Evolutionary conservation across 2,329 filamentous ascomycete species (phyloP).

Genomic region (Ophiognomonia clavigignenti-juglandacearum): DNA sequence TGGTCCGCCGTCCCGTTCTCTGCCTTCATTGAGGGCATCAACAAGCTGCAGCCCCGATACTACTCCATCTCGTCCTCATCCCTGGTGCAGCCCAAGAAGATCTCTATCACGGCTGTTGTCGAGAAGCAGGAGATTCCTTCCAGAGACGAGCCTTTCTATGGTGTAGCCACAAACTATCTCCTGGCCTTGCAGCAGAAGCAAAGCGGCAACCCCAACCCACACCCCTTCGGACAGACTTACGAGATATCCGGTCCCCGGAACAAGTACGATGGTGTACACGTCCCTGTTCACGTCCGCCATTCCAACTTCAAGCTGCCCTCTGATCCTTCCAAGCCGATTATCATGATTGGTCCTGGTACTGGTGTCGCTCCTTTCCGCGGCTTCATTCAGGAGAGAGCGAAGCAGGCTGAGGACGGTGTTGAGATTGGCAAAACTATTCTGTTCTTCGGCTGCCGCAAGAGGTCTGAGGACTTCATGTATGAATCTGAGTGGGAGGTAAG

Average conservation of each 20-base stretch:
- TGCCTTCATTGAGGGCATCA: conserved; percentile 85
- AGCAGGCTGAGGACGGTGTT: conserved; percentile 73
- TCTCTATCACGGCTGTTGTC: conserved; percentile 92
- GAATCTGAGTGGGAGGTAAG: conserved; percentile 87
- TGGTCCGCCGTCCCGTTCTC: conserved; percentile 91
- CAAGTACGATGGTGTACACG: conserved; percentile 93
- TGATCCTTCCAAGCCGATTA: conserved; percentile 87
- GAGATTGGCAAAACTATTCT: conserved; percentile 82
- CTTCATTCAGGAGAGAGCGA: conserved; percentile 90
- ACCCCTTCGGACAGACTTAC: conserved; percentile 81
- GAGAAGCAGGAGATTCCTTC: conserved; percentile 77
- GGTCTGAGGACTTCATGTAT: conserved; percentile 89
- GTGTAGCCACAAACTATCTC: conserved; percentile 95
- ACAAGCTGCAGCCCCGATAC: conserved; percentile 95
- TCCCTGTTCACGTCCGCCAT: conserved; percentile 92
- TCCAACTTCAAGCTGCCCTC: conserved; percentile 99
- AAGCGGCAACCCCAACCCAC: conserved; percentile 76
- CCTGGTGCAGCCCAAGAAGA: conserved; percentile 86
- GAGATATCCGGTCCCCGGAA: conserved; percentile 84
- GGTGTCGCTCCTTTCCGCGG: conserved; percentile 95
- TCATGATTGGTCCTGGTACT: conserved; percentile 94
- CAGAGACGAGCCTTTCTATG: conserved; percentile 74
- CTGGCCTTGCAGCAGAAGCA: conserved; percentile 95
- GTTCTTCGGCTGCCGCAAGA: conserved; percentile 92
- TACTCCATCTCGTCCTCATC: conserved; percentile 99